Base-by-base conservation (phyloP, 225 moss, liverwort and hornwort genomes). In the Rhytidiadelphus loreus region DNA sequence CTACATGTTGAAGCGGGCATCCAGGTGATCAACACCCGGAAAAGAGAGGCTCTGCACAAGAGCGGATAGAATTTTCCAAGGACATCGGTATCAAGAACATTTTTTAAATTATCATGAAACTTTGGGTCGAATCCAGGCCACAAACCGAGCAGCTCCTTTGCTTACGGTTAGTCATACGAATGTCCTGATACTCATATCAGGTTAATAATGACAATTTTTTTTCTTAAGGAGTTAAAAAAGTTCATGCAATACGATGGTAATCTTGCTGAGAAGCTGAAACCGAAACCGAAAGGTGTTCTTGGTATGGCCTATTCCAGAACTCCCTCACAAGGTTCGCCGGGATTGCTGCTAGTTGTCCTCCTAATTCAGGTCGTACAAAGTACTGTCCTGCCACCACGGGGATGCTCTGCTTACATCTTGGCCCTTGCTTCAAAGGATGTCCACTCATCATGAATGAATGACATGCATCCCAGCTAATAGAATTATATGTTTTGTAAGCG, bases 351-450 rank as follows among this genome's bases (percentile, higher is more conserved):
- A 93, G 83, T 83, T 89, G 83, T 88, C 64, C 57, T 88, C 82
- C 87, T 64, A 64, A 50, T 25, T 11, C 82, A 87, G 55, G 78
- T 29, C 68, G 89, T 77, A 83, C 85, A 80, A 87, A 86, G 92
- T 85, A 92, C 86, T 74, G 89, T 90, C 87, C 90, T 85, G 85
- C 56, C 72, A 88, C 81, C 90, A 93, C 89, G 90, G n/a, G 90
- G 90, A 89, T 90, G 80, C 90, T 89, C 90, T 87, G 86, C 87
- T 83, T 76, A 85, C 77, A 88, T 60, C 80, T 84, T 88, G 83
- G 86, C 82, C 88, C 74, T 81, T 90, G 84, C 85, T 69, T 91
- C 86, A 53, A 33, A 79, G 62, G 72, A 79, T 88, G 87, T 62
- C 72, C 88, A 83, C 61, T 83, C 86, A 86, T 70, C 92, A 69